Evolutionary conservation across 164 flowering plant species (phyloP).

Genomic region (Echeveria elegans): DNA sequence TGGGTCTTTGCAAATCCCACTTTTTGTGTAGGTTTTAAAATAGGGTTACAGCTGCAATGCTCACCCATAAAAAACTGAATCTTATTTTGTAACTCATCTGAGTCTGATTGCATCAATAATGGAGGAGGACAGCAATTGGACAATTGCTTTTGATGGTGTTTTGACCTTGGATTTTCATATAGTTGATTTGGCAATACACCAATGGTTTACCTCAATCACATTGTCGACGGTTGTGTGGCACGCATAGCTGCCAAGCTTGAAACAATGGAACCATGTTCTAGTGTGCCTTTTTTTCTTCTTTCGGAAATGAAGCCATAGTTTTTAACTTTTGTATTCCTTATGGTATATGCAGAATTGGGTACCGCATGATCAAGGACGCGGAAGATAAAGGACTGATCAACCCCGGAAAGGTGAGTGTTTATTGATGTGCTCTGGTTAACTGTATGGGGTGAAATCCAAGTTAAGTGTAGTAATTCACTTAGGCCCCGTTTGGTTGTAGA

Average conservation of each 20-base stretch:
- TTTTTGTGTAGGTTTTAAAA: too few species aligned
- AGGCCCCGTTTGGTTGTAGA: too few species aligned
- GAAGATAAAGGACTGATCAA: not conserved
- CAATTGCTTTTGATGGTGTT: not conserved
- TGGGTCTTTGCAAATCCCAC: too few species aligned
- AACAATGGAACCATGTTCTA: constrained; percentile 78
- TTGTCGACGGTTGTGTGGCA: constrained; percentile 68
- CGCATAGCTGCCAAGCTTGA: constrained; percentile 94
- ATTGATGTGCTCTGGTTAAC: too few species aligned
- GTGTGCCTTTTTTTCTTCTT: not conserved
- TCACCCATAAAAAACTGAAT: too few species aligned
- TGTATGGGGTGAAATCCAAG: too few species aligned
- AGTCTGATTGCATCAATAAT: too few species aligned
- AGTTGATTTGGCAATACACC: constrained; percentile 98
- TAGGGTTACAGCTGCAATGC: too few species aligned
- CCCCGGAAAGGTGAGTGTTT: not conserved
- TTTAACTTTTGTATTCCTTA: not conserved
- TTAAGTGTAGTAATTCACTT: too few species aligned
- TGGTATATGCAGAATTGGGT: not conserved
- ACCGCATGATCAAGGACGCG: not conserved
- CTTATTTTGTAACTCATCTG: too few species aligned
- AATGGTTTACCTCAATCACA: constrained; percentile 83
- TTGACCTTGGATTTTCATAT: constrained; percentile 17
- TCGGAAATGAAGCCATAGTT: not conserved
- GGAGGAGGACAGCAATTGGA: too few species aligned